Percentiles rank a stretch among this genome's conserved stretches.
Evolutionary conservation across 352 stramenopile genomes (phyloP).

Genomic region (Detonula confervacea): DNA sequence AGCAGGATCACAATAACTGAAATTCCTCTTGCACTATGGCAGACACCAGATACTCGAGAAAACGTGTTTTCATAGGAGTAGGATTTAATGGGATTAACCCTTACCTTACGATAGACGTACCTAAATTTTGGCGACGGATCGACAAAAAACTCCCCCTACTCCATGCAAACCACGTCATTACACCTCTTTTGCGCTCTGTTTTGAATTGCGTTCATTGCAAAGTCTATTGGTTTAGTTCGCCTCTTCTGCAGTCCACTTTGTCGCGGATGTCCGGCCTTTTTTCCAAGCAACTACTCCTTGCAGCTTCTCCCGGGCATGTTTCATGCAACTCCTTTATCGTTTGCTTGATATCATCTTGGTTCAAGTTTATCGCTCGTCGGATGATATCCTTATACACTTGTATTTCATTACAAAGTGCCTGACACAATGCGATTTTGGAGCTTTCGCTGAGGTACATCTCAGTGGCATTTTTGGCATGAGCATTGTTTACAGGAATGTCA

Average conservation of each 20-base stretch:
- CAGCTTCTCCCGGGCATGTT: slow-evolving; percentile 23
- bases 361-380: slow-evolving; percentile 22
- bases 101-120: too few relatives aligned
- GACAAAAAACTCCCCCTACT: too few relatives aligned
- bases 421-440: slow-evolving; percentile 41
- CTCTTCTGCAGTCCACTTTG: neutral
- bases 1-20: too few relatives aligned
- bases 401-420: slow-evolving; percentile 53
- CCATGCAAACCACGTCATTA: too few relatives aligned
- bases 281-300: neutral
- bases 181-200: too few relatives aligned
- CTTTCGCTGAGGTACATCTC: slow-evolving; percentile 49
- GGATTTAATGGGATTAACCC: too few relatives aligned
- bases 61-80: too few relatives aligned
- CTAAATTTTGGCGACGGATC: too few relatives aligned
- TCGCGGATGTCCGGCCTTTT: slow-evolving; percentile 5
- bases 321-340: slow-evolving; percentile 25
- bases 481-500: slow-evolving; percentile 41
- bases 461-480: slow-evolving; percentile 38
- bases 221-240: neutral
- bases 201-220: neutral
- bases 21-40: too few relatives aligned
- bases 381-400: slow-evolving; percentile 55
- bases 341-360: slow-evolving; percentile 6
- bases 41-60: too few relatives aligned